Evolutionary conservation across 2,329 filamentous ascomycete genomes (phyloP).

Genomic region (Venturia carpophila): DNA sequence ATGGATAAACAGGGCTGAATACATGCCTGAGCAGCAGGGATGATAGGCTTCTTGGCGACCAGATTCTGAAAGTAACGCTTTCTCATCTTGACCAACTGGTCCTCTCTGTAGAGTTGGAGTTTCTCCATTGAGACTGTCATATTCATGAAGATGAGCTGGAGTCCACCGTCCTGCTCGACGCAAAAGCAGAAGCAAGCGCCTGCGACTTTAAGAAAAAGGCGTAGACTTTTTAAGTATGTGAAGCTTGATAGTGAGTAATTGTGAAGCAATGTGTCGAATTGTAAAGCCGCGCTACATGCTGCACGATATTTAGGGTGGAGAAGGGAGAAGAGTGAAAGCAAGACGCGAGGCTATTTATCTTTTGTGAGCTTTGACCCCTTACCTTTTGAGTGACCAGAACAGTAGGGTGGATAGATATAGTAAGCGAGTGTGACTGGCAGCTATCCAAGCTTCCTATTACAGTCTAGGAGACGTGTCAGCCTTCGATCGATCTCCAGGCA

Average conservation of each 20-base stretch:
- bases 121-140: not conserved
- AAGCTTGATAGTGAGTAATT: not conserved
- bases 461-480: not conserved
- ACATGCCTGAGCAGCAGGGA: not conserved
- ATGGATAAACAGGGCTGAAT: not conserved
- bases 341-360: conserved; percentile 5
- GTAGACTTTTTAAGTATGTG: too few relatives aligned
- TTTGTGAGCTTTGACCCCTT: conserved; percentile 1
- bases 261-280: not conserved
- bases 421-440: not conserved
- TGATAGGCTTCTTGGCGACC: not conserved
- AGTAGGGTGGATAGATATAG: not conserved
- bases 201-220: too few relatives aligned
- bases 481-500: not conserved
- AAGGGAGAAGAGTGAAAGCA: not conserved
- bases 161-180: too few relatives aligned
- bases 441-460: not conserved
- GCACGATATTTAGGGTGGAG: not conserved
- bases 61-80: not conserved
- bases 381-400: not conserved
- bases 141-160: not conserved
- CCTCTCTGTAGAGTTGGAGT: not conserved
- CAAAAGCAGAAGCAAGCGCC: too few relatives aligned
- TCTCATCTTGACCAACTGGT: not conserved
- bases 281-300: not conserved